Conservation (phyloP, 768 basidiomycete species). For the Termitomyces bulborhizus region DNA sequence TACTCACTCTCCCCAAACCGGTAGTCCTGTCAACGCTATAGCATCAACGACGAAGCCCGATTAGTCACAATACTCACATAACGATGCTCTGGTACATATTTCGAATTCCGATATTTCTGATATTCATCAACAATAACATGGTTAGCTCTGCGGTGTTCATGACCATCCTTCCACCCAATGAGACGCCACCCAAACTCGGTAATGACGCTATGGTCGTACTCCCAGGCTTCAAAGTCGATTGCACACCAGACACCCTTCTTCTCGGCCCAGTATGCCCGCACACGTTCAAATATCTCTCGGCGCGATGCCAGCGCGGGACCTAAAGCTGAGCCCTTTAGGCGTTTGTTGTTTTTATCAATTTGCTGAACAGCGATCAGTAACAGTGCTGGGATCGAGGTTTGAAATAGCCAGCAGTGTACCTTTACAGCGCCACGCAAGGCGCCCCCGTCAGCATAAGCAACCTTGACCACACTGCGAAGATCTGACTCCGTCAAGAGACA, state of each 20-base stretch:
- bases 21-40: conserved; percentile 41
- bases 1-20: conserved; percentile 58
- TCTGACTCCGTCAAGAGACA: conserved; percentile 60
- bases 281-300: conserved; percentile 61
- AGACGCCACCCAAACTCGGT: conserved; percentile 82
- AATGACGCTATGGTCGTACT: conserved; percentile 61
- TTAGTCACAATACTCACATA: conserved; percentile 34
- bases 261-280: conserved; percentile 55
- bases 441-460: conserved; percentile 46
- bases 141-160: conserved; percentile 40
- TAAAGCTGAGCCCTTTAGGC: conserved; percentile 48
- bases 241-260: conserved; percentile 70
- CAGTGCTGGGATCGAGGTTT: background rate
- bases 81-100: conserved; percentile 58
- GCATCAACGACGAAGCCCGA: background rate
- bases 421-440: conserved; percentile 56
- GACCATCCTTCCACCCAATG: conserved; percentile 48
- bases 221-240: conserved; percentile 83
- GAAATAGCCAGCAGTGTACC: conserved; percentile 27
- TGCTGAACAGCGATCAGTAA: conserved; percentile 31
- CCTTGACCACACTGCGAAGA: conserved; percentile 52
- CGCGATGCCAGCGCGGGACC: conserved; percentile 49
- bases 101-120: conserved; percentile 47
- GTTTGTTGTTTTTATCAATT: conserved; percentile 78
- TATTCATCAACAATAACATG: conserved; percentile 66